Conservation (phyloP, 2,329 filamentous ascomycete genomes). For the Aspergillus sp. region DNA sequence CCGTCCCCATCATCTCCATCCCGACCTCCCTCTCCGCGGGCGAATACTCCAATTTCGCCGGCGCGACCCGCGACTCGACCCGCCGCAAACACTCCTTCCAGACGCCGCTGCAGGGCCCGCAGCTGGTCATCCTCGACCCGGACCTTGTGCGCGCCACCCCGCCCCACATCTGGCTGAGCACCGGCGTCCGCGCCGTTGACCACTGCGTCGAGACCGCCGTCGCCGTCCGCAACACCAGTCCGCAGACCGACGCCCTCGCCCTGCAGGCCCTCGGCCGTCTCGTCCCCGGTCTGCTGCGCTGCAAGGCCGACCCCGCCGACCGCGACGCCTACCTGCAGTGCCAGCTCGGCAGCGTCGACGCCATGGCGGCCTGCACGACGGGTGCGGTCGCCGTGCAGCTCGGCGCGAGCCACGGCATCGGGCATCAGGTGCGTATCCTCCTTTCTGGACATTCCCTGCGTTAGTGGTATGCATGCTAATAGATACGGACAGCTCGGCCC, state of each 20-base stretch:
- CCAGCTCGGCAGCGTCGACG: slow-evolving; percentile 52
- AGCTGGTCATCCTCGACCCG: slow-evolving; percentile 58
- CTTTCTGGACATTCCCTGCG: not conserved
- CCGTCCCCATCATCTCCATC: slow-evolving; percentile 38
- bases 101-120: slow-evolving; percentile 41
- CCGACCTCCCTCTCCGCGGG: slow-evolving; percentile 44
- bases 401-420: slow-evolving; percentile 53
- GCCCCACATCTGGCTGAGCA: slow-evolving; percentile 47
- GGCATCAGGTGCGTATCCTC: slow-evolving; percentile 44
- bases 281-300: slow-evolving; percentile 44
- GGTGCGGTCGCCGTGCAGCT: slow-evolving; percentile 38
- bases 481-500: slow-evolving; percentile 45
- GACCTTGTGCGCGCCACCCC: slow-evolving; percentile 56
- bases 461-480: too few relatives aligned
- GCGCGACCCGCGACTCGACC: slow-evolving; percentile 37
- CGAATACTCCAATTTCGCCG: slow-evolving; percentile 43
- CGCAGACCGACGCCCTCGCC: slow-evolving; percentile 37
- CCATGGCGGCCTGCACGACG: slow-evolving; percentile 49
- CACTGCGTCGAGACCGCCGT: slow-evolving; percentile 59
- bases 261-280: slow-evolving; percentile 41
- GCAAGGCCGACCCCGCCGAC: slow-evolving; percentile 37
- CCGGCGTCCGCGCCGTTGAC: slow-evolving; percentile 57
- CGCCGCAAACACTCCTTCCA: slow-evolving; percentile 38
- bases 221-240: slow-evolving; percentile 35
- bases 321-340: slow-evolving; percentile 47